Evolutionary conservation across 495 filamentous ascomycete genomes (phyloP).

Genomic region (Aspergillus indologenus): DNA sequence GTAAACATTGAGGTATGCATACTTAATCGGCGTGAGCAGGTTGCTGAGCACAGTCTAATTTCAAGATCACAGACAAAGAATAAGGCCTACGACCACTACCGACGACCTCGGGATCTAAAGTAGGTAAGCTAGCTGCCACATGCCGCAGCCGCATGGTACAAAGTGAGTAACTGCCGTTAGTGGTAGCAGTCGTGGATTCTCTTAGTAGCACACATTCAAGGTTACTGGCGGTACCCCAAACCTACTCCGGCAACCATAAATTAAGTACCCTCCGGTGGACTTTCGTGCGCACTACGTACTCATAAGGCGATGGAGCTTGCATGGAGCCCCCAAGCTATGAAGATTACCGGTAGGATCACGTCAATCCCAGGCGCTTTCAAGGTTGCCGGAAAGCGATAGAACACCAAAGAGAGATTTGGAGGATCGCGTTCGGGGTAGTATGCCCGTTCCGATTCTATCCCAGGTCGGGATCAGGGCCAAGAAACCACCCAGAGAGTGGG

Average conservation of each 20-base stretch:
- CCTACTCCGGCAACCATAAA: not conserved
- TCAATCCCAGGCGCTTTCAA: not conserved
- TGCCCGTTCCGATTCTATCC: not conserved
- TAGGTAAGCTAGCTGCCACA: not conserved
- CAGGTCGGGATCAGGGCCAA: not conserved
- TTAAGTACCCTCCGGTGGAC: not conserved
- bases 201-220: not conserved
- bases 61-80: too few species aligned
- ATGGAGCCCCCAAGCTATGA: not conserved
- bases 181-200: not conserved
- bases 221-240: not conserved
- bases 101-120: not conserved
- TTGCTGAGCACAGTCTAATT: too few species aligned
- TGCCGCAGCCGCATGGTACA: too few species aligned
- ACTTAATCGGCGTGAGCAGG: too few species aligned
- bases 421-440: not conserved
- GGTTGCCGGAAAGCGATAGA: not conserved
- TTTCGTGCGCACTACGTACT: not conserved
- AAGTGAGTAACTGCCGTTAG: not conserved
- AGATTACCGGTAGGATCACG: not conserved
- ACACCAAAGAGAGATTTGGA: not conserved
- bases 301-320: too few species aligned
- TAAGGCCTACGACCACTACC: not conserved
- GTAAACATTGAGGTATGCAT: too few species aligned
- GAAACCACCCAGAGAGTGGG: not conserved